Evolutionary conservation across 768 basidiomycete species (phyloP).

Genomic region (Boletus vinaceobasis): DNA sequence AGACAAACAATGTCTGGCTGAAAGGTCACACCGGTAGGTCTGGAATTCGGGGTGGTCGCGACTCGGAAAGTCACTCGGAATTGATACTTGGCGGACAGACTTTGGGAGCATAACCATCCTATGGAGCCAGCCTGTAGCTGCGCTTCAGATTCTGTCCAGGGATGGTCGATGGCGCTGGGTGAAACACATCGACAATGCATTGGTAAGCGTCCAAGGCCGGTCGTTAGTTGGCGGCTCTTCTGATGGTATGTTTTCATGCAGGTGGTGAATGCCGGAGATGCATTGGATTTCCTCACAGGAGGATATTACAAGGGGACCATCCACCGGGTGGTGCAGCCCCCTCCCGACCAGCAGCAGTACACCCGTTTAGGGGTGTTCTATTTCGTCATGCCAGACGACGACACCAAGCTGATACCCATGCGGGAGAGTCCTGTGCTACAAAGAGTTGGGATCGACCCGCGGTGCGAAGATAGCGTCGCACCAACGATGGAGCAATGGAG

Average conservation of each 20-base stretch:
- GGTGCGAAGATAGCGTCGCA: constrained; percentile 38
- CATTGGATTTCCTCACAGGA: constrained; percentile 57
- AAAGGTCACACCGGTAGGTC: constrained; percentile 55
- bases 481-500: constrained; percentile 55
- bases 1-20: constrained; percentile 54
- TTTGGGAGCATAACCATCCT: constrained; percentile 55
- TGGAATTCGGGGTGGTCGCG: too few species aligned
- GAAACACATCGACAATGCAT: constrained; percentile 53
- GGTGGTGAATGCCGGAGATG: constrained; percentile 61
- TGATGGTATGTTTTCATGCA: constrained; percentile 15
- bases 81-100: constrained; percentile 31
- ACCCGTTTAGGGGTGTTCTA: constrained; percentile 58
- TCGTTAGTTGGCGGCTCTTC: neutral
- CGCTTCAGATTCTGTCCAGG: constrained; percentile 50
- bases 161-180: constrained; percentile 59
- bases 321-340: constrained; percentile 60
- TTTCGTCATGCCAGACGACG: constrained; percentile 52
- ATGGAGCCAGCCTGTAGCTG: constrained; percentile 60
- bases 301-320: constrained; percentile 59
- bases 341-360: constrained; percentile 46
- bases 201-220: constrained; percentile 33
- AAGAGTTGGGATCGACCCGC: constrained; percentile 37
- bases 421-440: constrained; percentile 48
- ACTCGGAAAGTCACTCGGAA: neutral
- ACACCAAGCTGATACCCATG: constrained; percentile 44